Evolutionary conservation across 176 grass and related monocot species (phyloP).

Genomic region (Puccinellia tenuiflora): DNA sequence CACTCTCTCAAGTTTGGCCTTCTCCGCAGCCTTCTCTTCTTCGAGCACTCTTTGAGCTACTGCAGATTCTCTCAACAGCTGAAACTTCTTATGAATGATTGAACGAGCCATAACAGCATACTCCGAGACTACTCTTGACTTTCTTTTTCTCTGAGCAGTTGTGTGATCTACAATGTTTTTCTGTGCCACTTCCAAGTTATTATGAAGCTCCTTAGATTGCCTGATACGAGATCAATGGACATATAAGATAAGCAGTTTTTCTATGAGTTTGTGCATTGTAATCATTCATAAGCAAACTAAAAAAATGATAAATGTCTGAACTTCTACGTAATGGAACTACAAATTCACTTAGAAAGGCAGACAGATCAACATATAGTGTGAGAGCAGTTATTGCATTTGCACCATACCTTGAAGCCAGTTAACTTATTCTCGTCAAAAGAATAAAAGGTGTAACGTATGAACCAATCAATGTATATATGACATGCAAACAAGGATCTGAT

Average conservation of each 20-base stretch:
- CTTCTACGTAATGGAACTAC: neutral
- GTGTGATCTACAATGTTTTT: slow-evolving; percentile 47
- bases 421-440: neutral
- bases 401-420: neutral
- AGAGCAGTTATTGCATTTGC: slow-evolving; percentile 3
- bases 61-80: slow-evolving; percentile 48
- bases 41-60: slow-evolving; percentile 36
- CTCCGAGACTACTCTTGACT: slow-evolving; percentile 49
- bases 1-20: slow-evolving; percentile 10
- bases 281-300: neutral
- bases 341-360: neutral
- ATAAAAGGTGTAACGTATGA: neutral
- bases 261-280: neutral
- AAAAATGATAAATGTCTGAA: slow-evolving; percentile 11
- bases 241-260: neutral
- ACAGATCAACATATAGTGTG: neutral
- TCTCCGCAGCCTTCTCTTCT: slow-evolving; percentile 15
- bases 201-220: slow-evolving; percentile 57
- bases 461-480: neutral
- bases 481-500: neutral
- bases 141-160: slow-evolving; percentile 52
- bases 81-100: slow-evolving; percentile 54
- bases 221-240: slow-evolving; percentile 28
- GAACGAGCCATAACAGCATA: slow-evolving; percentile 55
- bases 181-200: slow-evolving; percentile 48